Evolutionary conservation across 176 grass and related monocot species (phyloP), one percentile per base, ranked within the genome.

Genomic region (Carex scoparia): DNA sequence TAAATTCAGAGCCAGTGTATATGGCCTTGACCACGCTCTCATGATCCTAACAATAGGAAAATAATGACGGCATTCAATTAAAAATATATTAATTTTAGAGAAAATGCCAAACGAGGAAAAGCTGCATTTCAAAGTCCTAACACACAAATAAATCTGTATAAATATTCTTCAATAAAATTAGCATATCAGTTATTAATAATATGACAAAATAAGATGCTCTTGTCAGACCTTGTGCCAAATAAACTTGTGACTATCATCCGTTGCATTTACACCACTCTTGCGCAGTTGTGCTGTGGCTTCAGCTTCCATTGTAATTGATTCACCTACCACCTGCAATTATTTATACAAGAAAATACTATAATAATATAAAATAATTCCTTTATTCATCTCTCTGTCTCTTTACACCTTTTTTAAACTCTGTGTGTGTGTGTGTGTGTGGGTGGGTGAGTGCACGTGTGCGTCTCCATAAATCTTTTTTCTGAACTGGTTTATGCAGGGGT

Each of bases 171-270:
- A 58, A 79, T 16, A 82, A 65, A 51, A 19, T 27, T 69, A 67
- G 32, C 16, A 27, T 65, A 44, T 35, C 40, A 67, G 61, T 11
- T 30, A 69, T 55, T 33, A 16, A 69, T 83, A 53, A 66, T 83
- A 30, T 81, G 51, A 67, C 11, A 33, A 83, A 23, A 11, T 28
- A 9, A 44, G 31, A 77, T 51, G 53, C 32, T 51, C 16, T 48
- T 63, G 23, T 7, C 88, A 86, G 87, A 98, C 95, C 95, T 93
- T 88, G 32, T 90, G 54, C 81, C 90, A 94, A 75, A 90, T 30
- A 88, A 89, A 98, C 71, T 98, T 98, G 0, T 69, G 80, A 67
- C 89, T 94, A 89, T 98, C 95, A 78, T 98, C 87, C 81, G 95
- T 95, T 81, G 89, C 88, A 16, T n/a, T 67, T 74, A 94, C 83